A percentile compares a stretch with the other conserved stretches of the same genome.
These are phyloP conservation scores for Blakeslea trispora DNA, from an alignment of 371 early-diverging fungal species.

Conservation along the genomic window DNA sequence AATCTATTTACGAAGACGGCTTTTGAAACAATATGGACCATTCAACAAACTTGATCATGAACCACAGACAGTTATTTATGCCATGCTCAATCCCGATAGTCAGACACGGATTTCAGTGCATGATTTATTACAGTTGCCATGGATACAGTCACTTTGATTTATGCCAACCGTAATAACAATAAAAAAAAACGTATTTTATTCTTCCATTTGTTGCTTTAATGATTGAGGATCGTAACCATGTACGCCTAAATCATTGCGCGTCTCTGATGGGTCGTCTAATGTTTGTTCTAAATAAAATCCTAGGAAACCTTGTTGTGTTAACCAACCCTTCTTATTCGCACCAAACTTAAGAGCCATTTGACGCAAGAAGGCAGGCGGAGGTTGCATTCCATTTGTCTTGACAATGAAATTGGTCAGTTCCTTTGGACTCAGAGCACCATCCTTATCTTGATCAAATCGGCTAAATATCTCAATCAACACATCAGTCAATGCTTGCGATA, in stretches of 20 bases:
- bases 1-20: conserved; percentile 56
- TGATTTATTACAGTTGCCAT: conserved; percentile 58
- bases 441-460: conserved; percentile 49
- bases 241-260: conserved; percentile 51
- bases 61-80: conserved; percentile 61
- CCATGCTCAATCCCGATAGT: conserved; percentile 80
- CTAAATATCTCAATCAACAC: conserved; percentile 48
- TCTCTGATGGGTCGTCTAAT: conserved; percentile 57
- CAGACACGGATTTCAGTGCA: conserved; percentile 62
- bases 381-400: conserved; percentile 53
- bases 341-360: conserved; percentile 57
- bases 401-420: conserved; percentile 52
- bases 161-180: background rate
- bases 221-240: conserved; percentile 55
- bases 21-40: conserved; percentile 51
- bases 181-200: conserved; percentile 22
- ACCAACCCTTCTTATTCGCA: conserved; percentile 46
- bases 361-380: conserved; percentile 51
- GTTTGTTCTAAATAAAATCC: conserved; percentile 60
- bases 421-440: conserved; percentile 40
- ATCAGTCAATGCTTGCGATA: conserved; percentile 37
- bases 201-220: conserved; percentile 27
- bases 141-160: conserved; percentile 55
- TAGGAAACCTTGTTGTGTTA: conserved; percentile 54
- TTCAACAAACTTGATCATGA: conserved; percentile 60